Evolutionary conservation across 805 yeast species (phyloP).

Genomic region (Hanseniaspora thailandica): DNA sequence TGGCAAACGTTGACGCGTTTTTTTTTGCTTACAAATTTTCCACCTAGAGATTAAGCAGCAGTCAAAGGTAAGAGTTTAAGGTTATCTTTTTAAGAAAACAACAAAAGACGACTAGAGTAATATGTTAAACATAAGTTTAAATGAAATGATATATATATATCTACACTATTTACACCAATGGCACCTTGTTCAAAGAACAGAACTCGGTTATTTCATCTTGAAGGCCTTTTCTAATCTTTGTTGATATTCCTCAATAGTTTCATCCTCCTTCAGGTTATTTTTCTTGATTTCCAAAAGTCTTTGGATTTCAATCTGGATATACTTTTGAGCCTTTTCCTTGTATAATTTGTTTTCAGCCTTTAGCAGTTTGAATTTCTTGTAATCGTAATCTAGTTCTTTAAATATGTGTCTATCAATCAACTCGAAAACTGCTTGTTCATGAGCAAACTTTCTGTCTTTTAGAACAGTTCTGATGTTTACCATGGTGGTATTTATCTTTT

Average conservation of each 20-base stretch:
- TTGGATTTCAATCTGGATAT: not conserved
- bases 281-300: not conserved
- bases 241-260: not conserved
- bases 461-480: constrained; percentile 75
- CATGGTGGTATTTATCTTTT: constrained; percentile 49
- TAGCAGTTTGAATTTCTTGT: not conserved
- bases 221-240: not conserved
- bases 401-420: constrained; percentile 6
- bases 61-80: too few species aligned
- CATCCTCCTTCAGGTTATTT: not conserved
- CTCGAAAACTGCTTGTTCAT: constrained; percentile 26
- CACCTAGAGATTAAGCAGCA: too few species aligned
- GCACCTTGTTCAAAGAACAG: too few species aligned
- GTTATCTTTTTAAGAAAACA: too few species aligned
- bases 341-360: not conserved
- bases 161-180: not conserved
- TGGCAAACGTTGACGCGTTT: too few species aligned
- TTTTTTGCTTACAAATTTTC: too few species aligned
- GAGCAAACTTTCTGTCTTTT: constrained; percentile 70
- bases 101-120: not conserved
- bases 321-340: not conserved
- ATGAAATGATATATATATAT: too few species aligned
- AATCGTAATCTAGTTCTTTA: constrained; percentile 3
- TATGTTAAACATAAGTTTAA: not conserved
- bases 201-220: not conserved